A percentile compares a stretch with the other conserved stretches of the same genome.
phyloP scores from a whole-genome alignment of 2,329 filamentous ascomycete species.

The Thielaviopsis euricoi region DNA sequence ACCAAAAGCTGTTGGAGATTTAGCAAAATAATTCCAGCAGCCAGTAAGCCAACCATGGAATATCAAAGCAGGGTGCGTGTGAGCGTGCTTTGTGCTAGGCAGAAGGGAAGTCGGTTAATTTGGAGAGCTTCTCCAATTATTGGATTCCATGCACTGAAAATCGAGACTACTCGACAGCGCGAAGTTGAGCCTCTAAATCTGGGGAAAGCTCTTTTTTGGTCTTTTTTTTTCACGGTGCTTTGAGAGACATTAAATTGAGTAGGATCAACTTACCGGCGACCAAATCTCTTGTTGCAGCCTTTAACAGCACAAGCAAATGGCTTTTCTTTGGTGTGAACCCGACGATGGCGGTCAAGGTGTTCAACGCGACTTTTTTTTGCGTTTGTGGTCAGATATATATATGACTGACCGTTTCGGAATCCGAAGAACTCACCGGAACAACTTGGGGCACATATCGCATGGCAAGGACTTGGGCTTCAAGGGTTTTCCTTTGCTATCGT shows the following conservation, averaged over 20 bases:
- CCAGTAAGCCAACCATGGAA: not conserved
- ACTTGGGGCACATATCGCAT: slow-evolving; percentile 47
- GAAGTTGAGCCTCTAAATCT: not conserved
- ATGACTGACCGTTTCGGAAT: slow-evolving; percentile 12
- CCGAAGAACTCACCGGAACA: slow-evolving; percentile 35
- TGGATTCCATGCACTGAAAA: not conserved
- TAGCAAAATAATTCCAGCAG: not conserved
- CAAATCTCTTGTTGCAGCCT: slow-evolving; percentile 45
- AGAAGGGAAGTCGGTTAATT: not conserved
- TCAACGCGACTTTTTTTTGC: slow-evolving; percentile 38
- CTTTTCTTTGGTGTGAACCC: slow-evolving; percentile 49
- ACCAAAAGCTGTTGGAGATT: not conserved
- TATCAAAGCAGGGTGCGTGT: too few species aligned
- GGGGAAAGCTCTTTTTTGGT: not conserved
- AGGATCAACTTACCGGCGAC: slow-evolving; percentile 33
- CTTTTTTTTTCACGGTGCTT: not conserved
- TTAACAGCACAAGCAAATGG: slow-evolving; percentile 43
- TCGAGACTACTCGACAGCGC: not conserved
- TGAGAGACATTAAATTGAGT: not conserved
- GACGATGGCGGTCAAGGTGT: slow-evolving; percentile 47
- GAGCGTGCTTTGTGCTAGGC: not conserved
- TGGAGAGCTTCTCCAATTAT: not conserved
- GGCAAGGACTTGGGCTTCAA: slow-evolving; percentile 45
- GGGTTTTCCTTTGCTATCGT: slow-evolving; percentile 31
- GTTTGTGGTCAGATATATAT: slow-evolving; percentile 12